These are phyloP conservation scores for Coniochaeta sp. DNA, from an alignment of 2,329 filamentous ascomycete species.

Conservation along the genomic window DNA sequence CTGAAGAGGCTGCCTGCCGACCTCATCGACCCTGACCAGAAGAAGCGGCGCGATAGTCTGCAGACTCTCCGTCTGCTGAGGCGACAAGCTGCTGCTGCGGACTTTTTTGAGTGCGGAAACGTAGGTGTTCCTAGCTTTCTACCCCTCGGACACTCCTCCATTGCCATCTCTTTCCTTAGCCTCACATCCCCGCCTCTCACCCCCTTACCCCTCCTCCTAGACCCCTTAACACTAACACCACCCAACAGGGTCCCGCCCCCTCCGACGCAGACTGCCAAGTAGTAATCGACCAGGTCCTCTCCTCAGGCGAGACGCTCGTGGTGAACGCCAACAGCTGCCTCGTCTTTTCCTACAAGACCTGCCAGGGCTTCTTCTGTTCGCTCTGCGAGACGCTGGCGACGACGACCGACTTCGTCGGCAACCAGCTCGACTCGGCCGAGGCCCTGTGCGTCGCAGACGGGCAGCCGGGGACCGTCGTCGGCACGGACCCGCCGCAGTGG, in stretches of 20 bases:
- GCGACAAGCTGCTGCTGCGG: constrained; percentile 14
- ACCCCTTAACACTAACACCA: too few relatives aligned
- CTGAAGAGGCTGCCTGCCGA: constrained; percentile 17
- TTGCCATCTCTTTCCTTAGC: too few relatives aligned
- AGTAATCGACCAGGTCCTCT: constrained; percentile 22
- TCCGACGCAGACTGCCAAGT: constrained; percentile 22
- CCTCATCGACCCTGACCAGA: constrained; percentile 9
- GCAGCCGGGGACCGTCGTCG: constrained; percentile 25
- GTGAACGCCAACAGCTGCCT: constrained; percentile 24
- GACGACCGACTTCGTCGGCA: constrained; percentile 26
- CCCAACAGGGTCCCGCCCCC: constrained; percentile 22
- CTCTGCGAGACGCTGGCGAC: constrained; percentile 24
- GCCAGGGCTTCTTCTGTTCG: constrained; percentile 30
- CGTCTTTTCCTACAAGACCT: constrained; percentile 24
- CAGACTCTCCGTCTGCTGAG: constrained; percentile 13
- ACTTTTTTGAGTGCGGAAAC: constrained; percentile 27
- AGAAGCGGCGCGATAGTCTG: constrained; percentile 10
- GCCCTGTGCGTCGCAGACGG: constrained; percentile 24
- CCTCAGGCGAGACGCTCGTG: constrained; percentile 19
- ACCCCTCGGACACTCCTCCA: background rate
- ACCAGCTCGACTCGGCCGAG: constrained; percentile 24
- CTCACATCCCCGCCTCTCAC: too few relatives aligned
- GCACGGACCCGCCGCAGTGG: constrained; percentile 25
- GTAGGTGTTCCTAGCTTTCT: constrained; percentile 16
- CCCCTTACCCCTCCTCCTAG: too few relatives aligned